Evolutionary conservation across 495 filamentous ascomycete genomes (phyloP), one percentile per base, ranked within the genome.

Genomic region (Daldinia caldariorum): DNA sequence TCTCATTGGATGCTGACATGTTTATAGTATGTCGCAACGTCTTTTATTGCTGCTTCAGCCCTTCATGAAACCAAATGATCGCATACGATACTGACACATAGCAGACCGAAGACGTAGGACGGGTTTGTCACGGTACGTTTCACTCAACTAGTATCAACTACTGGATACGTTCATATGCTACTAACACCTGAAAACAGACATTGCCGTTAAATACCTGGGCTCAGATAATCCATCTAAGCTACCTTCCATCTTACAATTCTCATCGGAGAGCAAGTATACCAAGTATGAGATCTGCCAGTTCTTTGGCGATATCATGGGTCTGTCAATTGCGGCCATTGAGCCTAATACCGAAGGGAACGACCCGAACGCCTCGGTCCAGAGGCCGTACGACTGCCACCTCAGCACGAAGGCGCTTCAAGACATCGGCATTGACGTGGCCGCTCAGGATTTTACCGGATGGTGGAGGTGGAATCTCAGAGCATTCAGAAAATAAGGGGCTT

Each of bases 251-350:
- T 83, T 97, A 14, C 94, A 97, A 66, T 97, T 97, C 83, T 91
- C 90, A 3, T 91, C 91, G 26, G 94, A 97, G 79, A 92, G 95
- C 67, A 85, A 85, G 66, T 91, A 89, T 80, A 97, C 94, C 50
- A 97, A 97, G 82, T 97, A 94, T 75, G 89, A 94, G 78, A 97
- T 97, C 49, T 94, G 91, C 75, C 80, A 93, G 80, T 80, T 87
- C 18, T 87, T 97, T 73, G 91, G 88, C 14, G 89, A 94, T 67
- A 92, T 97, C 61, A 85, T 94, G 81, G 93, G 92, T 1, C 77
- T 96, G 56, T 83, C 91, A 7, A 79, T 93, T n/a, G 84, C 87
- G 38, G 85, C 87, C 29, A 90, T 97, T 78, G 83, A 86, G 66
- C 80, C 88, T 10, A 92, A 93, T 71, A 84, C 89, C 60, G 84